These are phyloP conservation scores for Picochlorum sp. DNA, from an alignment of 139 green algal genomes.

Conservation along the genomic window DNA sequence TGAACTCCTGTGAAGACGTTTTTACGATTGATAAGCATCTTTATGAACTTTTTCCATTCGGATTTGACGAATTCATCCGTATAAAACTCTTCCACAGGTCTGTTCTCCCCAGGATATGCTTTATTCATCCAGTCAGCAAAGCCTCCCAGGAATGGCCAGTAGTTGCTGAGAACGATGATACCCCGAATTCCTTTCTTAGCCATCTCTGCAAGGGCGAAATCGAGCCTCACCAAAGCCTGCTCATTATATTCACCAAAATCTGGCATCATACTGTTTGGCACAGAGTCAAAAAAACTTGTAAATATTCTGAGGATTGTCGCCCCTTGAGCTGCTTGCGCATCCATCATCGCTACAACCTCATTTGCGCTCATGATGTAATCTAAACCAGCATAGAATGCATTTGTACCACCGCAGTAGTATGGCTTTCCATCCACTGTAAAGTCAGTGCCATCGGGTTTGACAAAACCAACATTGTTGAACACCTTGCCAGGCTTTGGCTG, in stretches of 20 bases:
- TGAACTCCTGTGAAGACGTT: constrained; percentile 22
- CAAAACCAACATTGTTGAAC: constrained; percentile 7
- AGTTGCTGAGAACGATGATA: constrained; percentile 41
- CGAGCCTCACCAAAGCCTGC: constrained; percentile 34
- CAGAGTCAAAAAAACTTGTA: constrained; percentile 4
- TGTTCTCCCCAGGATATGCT: constrained; percentile 7
- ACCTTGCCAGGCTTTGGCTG: background rate
- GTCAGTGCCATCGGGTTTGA: constrained; percentile 5
- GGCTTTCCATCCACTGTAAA: constrained; percentile 21
- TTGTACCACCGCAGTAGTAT: constrained; percentile 26
- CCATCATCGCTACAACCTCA: background rate
- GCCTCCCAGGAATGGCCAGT: constrained; percentile 23
- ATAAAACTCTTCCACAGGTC: constrained; percentile 29
- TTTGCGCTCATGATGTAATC: background rate
- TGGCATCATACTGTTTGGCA: constrained; percentile 5
- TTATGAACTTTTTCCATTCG: constrained; percentile 12
- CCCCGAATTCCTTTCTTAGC: constrained; percentile 28
- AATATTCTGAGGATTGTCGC: constrained; percentile 12
- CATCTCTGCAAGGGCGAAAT: constrained; percentile 31
- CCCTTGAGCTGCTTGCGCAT: constrained; percentile 6
- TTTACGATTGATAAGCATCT: constrained; percentile 11
- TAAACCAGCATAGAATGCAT: constrained; percentile 12
- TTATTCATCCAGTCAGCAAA: constrained; percentile 25
- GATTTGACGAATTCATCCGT: constrained; percentile 6
- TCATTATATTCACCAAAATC: constrained; percentile 33